phyloP scores from a whole-genome alignment of 257 asterid genomes.

The Capsicum baccatum region DNA sequence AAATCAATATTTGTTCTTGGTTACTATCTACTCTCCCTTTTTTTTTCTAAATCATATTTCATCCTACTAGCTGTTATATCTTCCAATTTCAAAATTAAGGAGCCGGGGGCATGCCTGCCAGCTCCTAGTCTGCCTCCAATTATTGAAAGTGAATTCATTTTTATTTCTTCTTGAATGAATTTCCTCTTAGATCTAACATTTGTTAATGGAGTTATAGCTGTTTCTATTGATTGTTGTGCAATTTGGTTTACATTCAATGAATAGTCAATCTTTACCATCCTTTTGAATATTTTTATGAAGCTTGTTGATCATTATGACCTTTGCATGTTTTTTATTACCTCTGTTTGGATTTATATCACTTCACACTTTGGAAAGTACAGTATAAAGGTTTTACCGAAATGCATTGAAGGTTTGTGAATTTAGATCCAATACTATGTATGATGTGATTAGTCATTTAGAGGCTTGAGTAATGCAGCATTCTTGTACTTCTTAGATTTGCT shows the following conservation, averaged over 20 bases:
- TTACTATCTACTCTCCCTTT: background rate
- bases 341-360: background rate
- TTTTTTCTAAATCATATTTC: background rate
- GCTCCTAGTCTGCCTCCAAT: background rate
- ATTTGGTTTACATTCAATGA: background rate
- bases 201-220: background rate
- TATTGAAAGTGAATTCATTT: background rate
- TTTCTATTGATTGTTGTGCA: background rate
- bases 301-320: background rate
- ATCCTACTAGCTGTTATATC: conserved; percentile 2
- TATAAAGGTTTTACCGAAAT: background rate
- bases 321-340: background rate
- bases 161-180: background rate
- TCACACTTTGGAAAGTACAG: background rate
- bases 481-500: background rate
- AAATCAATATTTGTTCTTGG: conserved; percentile 1
- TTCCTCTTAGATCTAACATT: background rate
- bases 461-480: background rate
- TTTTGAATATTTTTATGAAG: background rate
- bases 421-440: background rate
- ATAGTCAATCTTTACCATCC: background rate
- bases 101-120: background rate
- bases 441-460: background rate
- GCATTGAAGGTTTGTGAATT: conserved; percentile 21
- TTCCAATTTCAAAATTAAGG: background rate